These are phyloP conservation scores for Zopfia rhizophila DNA, from an alignment of 2,329 filamentous ascomycete species.

Conservation along the genomic window DNA sequence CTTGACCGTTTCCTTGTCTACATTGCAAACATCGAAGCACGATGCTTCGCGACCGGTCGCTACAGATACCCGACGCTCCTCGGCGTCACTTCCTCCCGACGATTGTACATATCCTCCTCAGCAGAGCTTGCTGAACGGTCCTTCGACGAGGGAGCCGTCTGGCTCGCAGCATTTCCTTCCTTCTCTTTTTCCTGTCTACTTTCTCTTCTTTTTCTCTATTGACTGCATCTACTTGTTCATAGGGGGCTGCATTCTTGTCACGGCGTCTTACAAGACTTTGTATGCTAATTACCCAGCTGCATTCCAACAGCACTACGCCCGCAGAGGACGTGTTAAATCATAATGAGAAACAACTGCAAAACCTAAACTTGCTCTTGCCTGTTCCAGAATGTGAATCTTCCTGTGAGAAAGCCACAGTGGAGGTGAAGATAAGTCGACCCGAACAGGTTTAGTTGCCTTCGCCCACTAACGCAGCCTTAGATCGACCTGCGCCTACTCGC, in stretches of 20 bases:
- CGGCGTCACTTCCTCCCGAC: too few species aligned
- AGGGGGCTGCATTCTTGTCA: neutral
- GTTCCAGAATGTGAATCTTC: too few species aligned
- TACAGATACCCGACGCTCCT: slow-evolving; percentile 49
- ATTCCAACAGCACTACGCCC: neutral
- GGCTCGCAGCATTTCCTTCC: neutral
- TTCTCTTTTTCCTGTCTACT: neutral
- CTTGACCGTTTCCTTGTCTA: slow-evolving; percentile 18
- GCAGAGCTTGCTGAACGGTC: too few species aligned
- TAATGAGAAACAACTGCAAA: neutral
- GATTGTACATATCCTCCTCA: neutral
- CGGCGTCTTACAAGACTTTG: neutral
- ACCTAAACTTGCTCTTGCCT: too few species aligned
- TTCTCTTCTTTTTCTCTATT: too few species aligned
- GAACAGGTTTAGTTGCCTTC: too few species aligned
- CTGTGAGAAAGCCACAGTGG: too few species aligned
- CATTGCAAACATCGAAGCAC: slow-evolving; percentile 26
- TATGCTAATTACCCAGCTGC: slow-evolving; percentile 1
- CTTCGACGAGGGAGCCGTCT: too few species aligned
- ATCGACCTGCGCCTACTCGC: too few species aligned
- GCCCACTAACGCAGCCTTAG: too few species aligned
- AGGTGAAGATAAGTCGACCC: too few species aligned
- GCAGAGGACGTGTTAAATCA: slow-evolving; percentile 1
- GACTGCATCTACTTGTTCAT: slow-evolving; percentile 1
- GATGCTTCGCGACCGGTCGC: slow-evolving; percentile 42